These are phyloP conservation scores for Gracilaria vermiculophylla DNA, from an alignment of 23 red algal species.

Conservation along the genomic window DNA sequence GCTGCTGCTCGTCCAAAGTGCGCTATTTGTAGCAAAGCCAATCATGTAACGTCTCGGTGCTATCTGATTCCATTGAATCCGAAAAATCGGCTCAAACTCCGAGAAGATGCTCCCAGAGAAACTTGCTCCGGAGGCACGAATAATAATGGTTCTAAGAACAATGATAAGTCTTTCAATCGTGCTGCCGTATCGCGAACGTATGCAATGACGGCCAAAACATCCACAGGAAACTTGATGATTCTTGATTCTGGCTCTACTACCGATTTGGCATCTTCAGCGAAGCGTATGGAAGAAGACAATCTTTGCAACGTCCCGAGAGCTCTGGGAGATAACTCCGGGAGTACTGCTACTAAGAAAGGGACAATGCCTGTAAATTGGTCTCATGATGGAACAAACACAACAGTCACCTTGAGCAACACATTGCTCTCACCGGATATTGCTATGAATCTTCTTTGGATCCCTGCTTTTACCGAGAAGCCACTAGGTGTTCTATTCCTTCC, in stretches of 20 bases:
- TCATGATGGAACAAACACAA: neutral
- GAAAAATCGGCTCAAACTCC: neutral
- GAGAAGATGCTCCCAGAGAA: neutral
- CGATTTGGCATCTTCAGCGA: neutral
- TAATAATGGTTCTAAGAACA: neutral
- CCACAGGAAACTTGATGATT: neutral
- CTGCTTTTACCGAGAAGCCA: neutral
- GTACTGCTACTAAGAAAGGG: neutral
- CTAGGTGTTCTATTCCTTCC: neutral
- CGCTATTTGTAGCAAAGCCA: neutral
- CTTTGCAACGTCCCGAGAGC: neutral
- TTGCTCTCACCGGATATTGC: neutral
- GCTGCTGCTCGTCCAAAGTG: neutral
- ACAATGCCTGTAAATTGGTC: neutral
- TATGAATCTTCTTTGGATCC: neutral
- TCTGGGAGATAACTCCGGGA: conserved; percentile 1
- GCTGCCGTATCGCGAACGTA: neutral
- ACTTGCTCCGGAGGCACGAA: no score
- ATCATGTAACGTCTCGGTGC: neutral
- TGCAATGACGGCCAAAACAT: neutral
- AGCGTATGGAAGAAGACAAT: neutral
- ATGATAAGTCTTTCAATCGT: neutral
- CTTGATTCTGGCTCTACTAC: neutral
- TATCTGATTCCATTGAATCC: neutral
- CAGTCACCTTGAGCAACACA: neutral